These are phyloP conservation scores for Arthrinium phaeospermum DNA, from an alignment of 2,329 filamentous ascomycete species.

Conservation along the genomic window DNA sequence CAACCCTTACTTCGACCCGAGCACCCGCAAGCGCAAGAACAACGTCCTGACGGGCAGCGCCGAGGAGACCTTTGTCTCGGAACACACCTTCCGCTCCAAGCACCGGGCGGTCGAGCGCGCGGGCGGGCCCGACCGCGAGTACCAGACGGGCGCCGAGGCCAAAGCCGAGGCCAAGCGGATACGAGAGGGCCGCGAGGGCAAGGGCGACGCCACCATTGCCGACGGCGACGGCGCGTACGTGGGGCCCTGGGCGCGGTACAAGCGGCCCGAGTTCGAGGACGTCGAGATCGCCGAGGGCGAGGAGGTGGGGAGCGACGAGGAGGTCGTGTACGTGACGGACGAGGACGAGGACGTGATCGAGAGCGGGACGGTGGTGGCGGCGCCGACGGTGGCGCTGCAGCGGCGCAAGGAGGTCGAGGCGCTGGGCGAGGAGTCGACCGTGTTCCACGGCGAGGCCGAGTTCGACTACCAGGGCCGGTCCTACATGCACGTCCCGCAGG, in stretches of 20 bases:
- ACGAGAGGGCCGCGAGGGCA: conserved; percentile 79
- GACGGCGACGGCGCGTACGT: conserved; percentile 90
- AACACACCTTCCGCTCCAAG: conserved; percentile 86
- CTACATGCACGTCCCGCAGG: conserved; percentile 96
- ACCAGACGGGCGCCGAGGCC: conserved; percentile 57
- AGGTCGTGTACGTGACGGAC: conserved; percentile 79
- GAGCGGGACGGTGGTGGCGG: conserved; percentile 65
- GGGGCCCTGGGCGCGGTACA: conserved; percentile 92
- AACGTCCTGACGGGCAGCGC: conserved; percentile 86
- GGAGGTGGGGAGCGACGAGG: conserved; percentile 78
- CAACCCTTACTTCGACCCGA: conserved; percentile 75
- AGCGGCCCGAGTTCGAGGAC: conserved; percentile 73
- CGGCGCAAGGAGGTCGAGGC: conserved; percentile 64
- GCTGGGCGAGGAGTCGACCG: conserved; percentile 76
- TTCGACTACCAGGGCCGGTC: conserved; percentile 95
- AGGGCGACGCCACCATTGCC: conserved; percentile 81
- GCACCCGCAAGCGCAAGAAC: conserved; percentile 76
- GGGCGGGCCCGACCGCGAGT: conserved; percentile 62
- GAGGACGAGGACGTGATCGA: conserved; percentile 71
- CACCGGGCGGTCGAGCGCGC: conserved; percentile 81
- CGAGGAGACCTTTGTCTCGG: conserved; percentile 86
- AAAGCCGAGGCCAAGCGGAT: conserved; percentile 76
- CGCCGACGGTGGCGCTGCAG: conserved; percentile 59
- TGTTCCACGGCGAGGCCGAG: conserved; percentile 82
- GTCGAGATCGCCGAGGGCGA: conserved; percentile 77